Evolutionary conservation across 108 stramenopile species (phyloP), one percentile per base, ranked within the genome.

Genomic region (Poteriospumella lacustris): DNA sequence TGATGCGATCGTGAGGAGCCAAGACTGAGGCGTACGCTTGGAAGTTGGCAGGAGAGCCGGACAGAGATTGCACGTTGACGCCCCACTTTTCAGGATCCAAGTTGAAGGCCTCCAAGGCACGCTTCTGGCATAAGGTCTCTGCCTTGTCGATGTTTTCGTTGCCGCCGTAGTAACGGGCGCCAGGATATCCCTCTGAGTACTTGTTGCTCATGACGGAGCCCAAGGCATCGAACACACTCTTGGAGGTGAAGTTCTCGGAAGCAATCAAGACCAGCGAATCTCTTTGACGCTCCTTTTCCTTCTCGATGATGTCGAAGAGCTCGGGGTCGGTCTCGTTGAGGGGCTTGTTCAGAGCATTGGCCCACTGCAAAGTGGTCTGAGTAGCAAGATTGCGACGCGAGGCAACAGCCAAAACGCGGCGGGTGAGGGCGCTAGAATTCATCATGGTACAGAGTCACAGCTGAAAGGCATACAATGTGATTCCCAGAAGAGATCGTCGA

Each of bases 21-120:
- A 99, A 90, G 42, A 99, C 86, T 19, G 96, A 97, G n/a, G 99
- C 96, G 88, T 99, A 99, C 38, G 96, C 95, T 92, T 95, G 94
- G 81, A 99, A 99, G 83, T 99, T 99, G 41, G 99, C 99, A 1
- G 99, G 99, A 68, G 93, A 93, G 75, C 99, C 99, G 31, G 92
- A 93, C 58, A 97, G 88, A 68, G 92, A 88, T 85, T 99, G 97
- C 44, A 89, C 88, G 75, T 89, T 89, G 26, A 89, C 88, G 56
- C 87, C 87, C 88, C 88, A 89, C 44, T 58, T 69, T 24, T 92
- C 93, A 0, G 92, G 90, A 75, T 92, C 88, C 72, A 99, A 85
- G 59, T 92, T 82, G 79, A 97, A 99, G 2, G 92, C 92, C 76
- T 95, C 92, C 60, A 99, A 79, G 0, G 99, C 99, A 0, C 99